Conservation (phyloP, 345 rosid species). For the Cardiospermum halicacabum region DNA sequence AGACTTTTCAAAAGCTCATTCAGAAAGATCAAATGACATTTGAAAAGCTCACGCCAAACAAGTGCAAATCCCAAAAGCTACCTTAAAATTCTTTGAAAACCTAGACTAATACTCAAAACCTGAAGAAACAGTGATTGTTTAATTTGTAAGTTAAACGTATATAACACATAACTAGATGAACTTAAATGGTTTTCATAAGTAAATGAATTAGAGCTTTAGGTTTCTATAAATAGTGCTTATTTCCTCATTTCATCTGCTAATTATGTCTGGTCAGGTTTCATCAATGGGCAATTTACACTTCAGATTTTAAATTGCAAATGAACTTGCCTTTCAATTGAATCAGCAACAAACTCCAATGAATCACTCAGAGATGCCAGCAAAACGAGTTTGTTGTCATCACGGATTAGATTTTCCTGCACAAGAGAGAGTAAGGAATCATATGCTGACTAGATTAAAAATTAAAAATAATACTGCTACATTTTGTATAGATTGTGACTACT, state of each 20-base stretch:
- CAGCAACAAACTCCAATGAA: conserved; percentile 96
- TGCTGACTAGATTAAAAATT: not conserved
- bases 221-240: not conserved
- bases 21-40: no score
- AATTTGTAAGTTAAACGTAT: not conserved
- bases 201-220: not conserved
- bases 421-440: not conserved
- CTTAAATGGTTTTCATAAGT: not conserved
- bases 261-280: conserved; percentile 3
- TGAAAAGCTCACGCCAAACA: no score
- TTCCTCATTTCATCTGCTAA: conserved; percentile 5
- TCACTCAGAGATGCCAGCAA: conserved; percentile 95
- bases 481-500: no score
- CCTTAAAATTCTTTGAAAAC: no score
- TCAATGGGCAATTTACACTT: conserved; percentile 4
- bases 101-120: not conserved
- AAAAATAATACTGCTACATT: not conserved
- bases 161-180: not conserved
- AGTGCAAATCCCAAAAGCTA: no score
- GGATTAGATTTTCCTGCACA: conserved; percentile 89
- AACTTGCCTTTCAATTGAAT: conserved; percentile 90
- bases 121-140: not conserved
- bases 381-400: conserved; percentile 87
- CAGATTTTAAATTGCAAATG: not conserved
- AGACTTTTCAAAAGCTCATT: no score